Percentiles rank a stretch among this genome's conserved stretches.
These are phyloP conservation scores for Hyparrhenia diplandra DNA, from an alignment of 176 grass and related monocot genomes.

Conservation along the genomic window DNA sequence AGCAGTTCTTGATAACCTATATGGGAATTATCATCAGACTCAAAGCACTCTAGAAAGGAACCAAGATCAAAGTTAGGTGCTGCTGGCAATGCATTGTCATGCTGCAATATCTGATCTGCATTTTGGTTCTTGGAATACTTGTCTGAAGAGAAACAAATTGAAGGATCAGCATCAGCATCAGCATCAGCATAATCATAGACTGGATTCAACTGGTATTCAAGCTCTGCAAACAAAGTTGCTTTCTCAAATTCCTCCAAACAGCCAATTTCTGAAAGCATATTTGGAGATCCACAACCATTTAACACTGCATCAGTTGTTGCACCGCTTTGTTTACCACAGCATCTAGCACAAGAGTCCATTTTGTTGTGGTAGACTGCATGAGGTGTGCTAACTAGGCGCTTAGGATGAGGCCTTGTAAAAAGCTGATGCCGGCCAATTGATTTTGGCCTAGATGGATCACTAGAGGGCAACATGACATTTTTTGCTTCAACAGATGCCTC, in stretches of 20 bases:
- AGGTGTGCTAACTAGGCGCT: constrained; percentile 42
- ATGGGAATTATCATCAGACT: constrained; percentile 50
- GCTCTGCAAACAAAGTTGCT: constrained; percentile 67
- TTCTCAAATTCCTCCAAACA: constrained; percentile 72
- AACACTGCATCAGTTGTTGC: constrained; percentile 7
- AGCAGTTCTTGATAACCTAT: constrained; percentile 77
- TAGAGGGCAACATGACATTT: constrained; percentile 89
- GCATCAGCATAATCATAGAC: constrained; percentile 51
- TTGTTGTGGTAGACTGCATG: constrained; percentile 47
- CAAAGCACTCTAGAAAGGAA: constrained; percentile 77
- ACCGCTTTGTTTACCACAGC: constrained; percentile 29
- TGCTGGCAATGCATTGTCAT: constrained; percentile 3
- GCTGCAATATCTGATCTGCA: constrained; percentile 22
- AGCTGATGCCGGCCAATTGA: constrained; percentile 74
- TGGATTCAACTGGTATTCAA: constrained; percentile 58
- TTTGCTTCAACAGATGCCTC: constrained; percentile 82
- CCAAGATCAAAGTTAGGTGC: constrained; percentile 59
- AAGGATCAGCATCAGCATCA: constrained; percentile 28
- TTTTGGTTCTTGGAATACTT: constrained; percentile 23
- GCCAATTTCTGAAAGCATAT: constrained; percentile 38
- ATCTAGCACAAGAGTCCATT: constrained; percentile 52
- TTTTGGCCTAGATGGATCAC: constrained; percentile 73
- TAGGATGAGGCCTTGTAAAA: constrained; percentile 84
- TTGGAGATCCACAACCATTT: not conserved
- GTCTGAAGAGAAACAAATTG: constrained; percentile 28